Evolutionary conservation across 2,329 filamentous ascomycete species (phyloP).

Genomic region (Pseudogymnoascus sp.): DNA sequence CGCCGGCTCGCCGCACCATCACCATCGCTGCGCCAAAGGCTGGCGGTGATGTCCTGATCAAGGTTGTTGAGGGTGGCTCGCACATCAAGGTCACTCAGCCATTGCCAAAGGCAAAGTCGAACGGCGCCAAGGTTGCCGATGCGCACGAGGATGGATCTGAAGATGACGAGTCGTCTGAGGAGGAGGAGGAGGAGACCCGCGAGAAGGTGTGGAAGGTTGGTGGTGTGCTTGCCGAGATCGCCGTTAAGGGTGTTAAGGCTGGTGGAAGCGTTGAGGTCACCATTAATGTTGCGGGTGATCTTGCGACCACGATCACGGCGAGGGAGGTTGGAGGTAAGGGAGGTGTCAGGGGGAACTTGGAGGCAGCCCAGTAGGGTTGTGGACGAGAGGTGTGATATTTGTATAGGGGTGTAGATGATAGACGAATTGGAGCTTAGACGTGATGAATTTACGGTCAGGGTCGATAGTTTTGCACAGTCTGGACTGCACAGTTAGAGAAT

Average conservation of each 20-base stretch:
- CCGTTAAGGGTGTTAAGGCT: slow-evolving; percentile 78
- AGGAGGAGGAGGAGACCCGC: slow-evolving; percentile 80
- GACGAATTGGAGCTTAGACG: slow-evolving; percentile 9
- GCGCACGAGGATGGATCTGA: slow-evolving; percentile 53
- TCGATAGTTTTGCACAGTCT: slow-evolving; percentile 9
- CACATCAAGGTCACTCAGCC: slow-evolving; percentile 93
- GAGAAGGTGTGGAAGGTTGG: slow-evolving; percentile 92
- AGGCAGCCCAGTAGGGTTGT: slow-evolving; percentile 22
- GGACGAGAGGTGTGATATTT: background rate
- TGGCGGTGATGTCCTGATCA: slow-evolving; percentile 82
- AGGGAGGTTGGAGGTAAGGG: slow-evolving; percentile 64
- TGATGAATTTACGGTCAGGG: slow-evolving; percentile 10
- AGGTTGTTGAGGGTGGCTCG: slow-evolving; percentile 78
- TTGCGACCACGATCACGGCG: slow-evolving; percentile 72
- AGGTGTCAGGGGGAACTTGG: slow-evolving; percentile 29
- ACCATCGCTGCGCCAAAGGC: slow-evolving; percentile 70
- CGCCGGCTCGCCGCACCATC: slow-evolving; percentile 79
- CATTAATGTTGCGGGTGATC: slow-evolving; percentile 76
- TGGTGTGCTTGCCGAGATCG: slow-evolving; percentile 75
- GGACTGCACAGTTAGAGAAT: slow-evolving; percentile 3
- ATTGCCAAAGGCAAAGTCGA: slow-evolving; percentile 66
- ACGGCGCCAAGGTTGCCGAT: slow-evolving; percentile 51
- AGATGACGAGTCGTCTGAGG: slow-evolving; percentile 53
- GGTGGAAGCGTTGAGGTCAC: slow-evolving; percentile 88
- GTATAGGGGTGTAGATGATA: slow-evolving; percentile 10